phyloP scores from a whole-genome alignment of 2,329 filamentous ascomycete genomes.

The Chaetomium globosum region DNA sequence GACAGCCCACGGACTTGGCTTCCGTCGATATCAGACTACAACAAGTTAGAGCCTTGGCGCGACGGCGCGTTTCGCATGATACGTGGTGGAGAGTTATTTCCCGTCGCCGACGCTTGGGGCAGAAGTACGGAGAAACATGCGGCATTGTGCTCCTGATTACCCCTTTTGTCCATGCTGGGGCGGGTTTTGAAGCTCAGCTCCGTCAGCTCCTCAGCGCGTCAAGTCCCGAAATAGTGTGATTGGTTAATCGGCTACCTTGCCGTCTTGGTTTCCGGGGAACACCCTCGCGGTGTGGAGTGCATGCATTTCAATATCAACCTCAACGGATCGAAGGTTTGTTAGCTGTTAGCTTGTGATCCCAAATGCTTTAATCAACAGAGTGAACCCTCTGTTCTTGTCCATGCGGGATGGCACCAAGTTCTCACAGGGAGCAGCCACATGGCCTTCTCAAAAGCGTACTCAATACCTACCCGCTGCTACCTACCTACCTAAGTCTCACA shows the following conservation, averaged over 20 bases:
- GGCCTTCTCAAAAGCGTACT: background rate
- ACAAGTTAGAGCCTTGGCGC: slow-evolving; percentile 10
- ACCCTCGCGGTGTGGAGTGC: background rate
- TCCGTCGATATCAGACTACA: slow-evolving; percentile 1
- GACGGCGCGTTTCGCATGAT: slow-evolving; percentile 6
- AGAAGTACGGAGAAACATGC: background rate
- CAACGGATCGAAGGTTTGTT: background rate
- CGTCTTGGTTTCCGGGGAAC: background rate
- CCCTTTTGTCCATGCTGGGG: slow-evolving; percentile 6
- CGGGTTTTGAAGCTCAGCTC: slow-evolving; percentile 9
- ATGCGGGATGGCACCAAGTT: too few species aligned
- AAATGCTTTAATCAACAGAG: background rate
- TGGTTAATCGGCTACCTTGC: background rate
- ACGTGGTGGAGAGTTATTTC: slow-evolving; percentile 8
- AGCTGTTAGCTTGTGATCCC: background rate
- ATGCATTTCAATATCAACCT: background rate
- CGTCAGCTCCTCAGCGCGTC: slow-evolving; percentile 6
- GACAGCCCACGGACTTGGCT: slow-evolving; percentile 9
- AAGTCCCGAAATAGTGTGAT: background rate
- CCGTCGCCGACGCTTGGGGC: background rate
- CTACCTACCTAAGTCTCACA: too few species aligned
- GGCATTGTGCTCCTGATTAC: slow-evolving; percentile 15
- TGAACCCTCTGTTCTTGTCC: too few species aligned
- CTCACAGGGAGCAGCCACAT: background rate
- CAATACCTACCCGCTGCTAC: background rate